These are phyloP conservation scores for Rubia occidens DNA, from an alignment of 305 asterid genomes.

Conservation along the genomic window DNA sequence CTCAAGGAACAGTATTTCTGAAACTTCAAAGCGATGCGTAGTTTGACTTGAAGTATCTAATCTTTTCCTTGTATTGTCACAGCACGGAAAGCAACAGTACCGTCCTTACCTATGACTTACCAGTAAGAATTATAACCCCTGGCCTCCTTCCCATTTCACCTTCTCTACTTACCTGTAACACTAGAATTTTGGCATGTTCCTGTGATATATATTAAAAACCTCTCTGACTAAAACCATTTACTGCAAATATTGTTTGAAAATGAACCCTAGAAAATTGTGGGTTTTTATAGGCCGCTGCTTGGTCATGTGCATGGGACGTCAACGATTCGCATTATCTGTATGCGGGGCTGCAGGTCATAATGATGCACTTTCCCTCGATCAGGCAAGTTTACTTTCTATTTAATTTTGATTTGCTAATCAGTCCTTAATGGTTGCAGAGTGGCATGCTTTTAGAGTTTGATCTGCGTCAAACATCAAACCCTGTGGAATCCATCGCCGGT, in stretches of 20 bases:
- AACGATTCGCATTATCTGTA: slow-evolving; percentile 49
- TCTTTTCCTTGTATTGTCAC: slow-evolving; percentile 23
- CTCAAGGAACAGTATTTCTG: neutral
- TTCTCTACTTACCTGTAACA: neutral
- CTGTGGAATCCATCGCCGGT: slow-evolving; percentile 54
- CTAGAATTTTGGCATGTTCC: neutral
- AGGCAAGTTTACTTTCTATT: neutral
- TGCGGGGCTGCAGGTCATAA: slow-evolving; percentile 83
- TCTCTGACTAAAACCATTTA: neutral
- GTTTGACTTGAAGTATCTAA: slow-evolving; percentile 20
- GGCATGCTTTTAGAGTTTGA: slow-evolving; percentile 78
- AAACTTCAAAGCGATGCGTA: slow-evolving; percentile 13
- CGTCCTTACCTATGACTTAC: slow-evolving; percentile 62
- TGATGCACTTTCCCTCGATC: slow-evolving; percentile 9
- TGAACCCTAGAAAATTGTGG: neutral
- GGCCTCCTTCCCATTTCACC: slow-evolving; percentile 15
- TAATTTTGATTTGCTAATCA: slow-evolving; percentile 9
- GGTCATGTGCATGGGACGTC: slow-evolving; percentile 94
- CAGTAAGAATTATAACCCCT: slow-evolving; percentile 44
- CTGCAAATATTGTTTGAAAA: neutral
- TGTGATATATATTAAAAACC: neutral
- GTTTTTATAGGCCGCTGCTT: slow-evolving; percentile 65
- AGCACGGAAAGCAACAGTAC: slow-evolving; percentile 77
- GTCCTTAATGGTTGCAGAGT: slow-evolving; percentile 40
- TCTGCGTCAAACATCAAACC: slow-evolving; percentile 53